Percentiles rank a stretch among this genome's conserved stretches.
Evolutionary conservation across 768 basidiomycete species (phyloP).

Genomic region (Russula vinacea): DNA sequence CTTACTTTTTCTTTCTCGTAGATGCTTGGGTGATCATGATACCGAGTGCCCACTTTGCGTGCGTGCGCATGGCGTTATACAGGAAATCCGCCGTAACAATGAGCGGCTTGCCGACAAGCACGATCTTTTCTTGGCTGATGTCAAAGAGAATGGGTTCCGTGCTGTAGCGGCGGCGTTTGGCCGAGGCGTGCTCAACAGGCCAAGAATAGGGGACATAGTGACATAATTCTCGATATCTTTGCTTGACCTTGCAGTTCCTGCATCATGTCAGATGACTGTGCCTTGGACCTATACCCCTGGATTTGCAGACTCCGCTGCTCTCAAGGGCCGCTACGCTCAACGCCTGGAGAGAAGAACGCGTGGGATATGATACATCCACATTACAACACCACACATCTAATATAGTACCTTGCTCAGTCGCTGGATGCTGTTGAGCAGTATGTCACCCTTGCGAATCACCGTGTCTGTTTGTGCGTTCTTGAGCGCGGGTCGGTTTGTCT

Average conservation of each 20-base stretch:
- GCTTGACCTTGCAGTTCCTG: background rate
- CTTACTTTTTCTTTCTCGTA: slow-evolving; percentile 35
- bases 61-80: slow-evolving; percentile 80
- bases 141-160: slow-evolving; percentile 64
- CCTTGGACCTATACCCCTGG: background rate
- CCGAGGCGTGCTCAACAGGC: slow-evolving; percentile 53
- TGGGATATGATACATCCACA: slow-evolving; percentile 18
- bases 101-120: slow-evolving; percentile 79
- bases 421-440: slow-evolving; percentile 83
- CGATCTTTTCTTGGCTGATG: slow-evolving; percentile 73
- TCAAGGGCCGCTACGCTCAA: background rate
- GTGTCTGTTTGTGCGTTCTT: slow-evolving; percentile 90
- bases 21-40: slow-evolving; percentile 87
- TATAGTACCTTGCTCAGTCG: slow-evolving; percentile 86
- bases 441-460: slow-evolving; percentile 90
- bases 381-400: slow-evolving; percentile 31
- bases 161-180: slow-evolving; percentile 70
- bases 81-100: slow-evolving; percentile 86
- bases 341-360: background rate
- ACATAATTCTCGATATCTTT: background rate
- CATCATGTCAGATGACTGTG: background rate
- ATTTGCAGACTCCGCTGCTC: background rate
- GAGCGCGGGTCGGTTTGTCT: slow-evolving; percentile 73
- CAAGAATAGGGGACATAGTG: slow-evolving; percentile 28
- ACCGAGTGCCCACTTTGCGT: slow-evolving; percentile 89